Evolutionary conservation across 2,329 filamentous ascomycete genomes (phyloP).

Genomic region (Rutstroemia sp.): DNA sequence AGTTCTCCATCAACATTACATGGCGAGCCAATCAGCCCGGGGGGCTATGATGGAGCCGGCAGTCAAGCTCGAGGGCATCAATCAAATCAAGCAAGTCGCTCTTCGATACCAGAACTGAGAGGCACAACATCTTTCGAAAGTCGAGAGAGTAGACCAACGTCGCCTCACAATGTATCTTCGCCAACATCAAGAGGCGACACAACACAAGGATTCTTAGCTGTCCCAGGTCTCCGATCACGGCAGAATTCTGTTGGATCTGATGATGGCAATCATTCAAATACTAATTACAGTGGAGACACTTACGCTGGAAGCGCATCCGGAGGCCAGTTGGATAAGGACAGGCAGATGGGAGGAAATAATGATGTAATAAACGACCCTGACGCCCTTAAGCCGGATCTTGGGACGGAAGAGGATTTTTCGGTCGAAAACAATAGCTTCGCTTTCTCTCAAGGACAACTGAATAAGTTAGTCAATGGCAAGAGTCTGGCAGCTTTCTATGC

Average conservation of each 20-base stretch:
- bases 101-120: constrained; percentile 39
- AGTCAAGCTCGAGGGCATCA: constrained; percentile 20
- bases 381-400: constrained; percentile 51
- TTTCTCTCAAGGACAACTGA: constrained; percentile 64
- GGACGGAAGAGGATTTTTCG: constrained; percentile 62
- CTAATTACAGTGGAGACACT: constrained; percentile 31
- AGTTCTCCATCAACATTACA: constrained; percentile 29
- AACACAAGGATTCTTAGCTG: constrained; percentile 49
- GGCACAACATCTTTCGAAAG: constrained; percentile 51
- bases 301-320: constrained; percentile 34
- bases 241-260: constrained; percentile 59
- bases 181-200: constrained; percentile 45
- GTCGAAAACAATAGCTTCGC: constrained; percentile 64
- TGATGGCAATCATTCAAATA: constrained; percentile 40
- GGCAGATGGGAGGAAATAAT: constrained; percentile 32
- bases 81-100: constrained; percentile 22
- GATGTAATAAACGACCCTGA: constrained; percentile 46
- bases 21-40: constrained; percentile 30
- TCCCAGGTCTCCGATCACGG: constrained; percentile 54
- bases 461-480: constrained; percentile 75
- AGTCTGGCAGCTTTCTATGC: constrained; percentile 67
- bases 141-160: constrained; percentile 54
- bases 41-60: constrained; percentile 26
- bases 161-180: constrained; percentile 61
- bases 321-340: constrained; percentile 33